Evolutionary conservation across 1,284 basidiomycete species (phyloP).

Genomic region (Golubevia sp.): DNA sequence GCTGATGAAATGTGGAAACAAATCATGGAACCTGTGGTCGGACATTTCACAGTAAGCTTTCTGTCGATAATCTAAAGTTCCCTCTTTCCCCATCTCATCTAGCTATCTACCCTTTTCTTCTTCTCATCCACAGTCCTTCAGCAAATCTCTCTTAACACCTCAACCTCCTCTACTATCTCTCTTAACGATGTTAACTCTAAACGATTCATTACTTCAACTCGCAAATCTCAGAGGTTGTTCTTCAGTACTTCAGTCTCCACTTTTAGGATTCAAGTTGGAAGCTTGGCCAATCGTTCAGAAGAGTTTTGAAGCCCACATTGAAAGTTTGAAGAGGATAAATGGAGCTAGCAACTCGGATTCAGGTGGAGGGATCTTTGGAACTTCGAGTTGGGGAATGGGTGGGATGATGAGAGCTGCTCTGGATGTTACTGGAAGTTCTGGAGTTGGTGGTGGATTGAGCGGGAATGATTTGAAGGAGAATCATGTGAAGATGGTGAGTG

Average conservation of each 20-base stretch:
- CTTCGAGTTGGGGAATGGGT: not conserved
- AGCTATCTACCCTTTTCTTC: not conserved
- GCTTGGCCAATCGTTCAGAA: constrained; percentile 39
- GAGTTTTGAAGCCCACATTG: constrained; percentile 35
- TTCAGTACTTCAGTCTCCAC: constrained; percentile 21
- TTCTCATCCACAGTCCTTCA: constrained; percentile 14
- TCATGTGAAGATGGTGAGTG: constrained; percentile 6
- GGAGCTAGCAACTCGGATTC: constrained; percentile 1
- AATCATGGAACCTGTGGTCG: constrained; percentile 47
- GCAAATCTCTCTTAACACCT: constrained; percentile 20
- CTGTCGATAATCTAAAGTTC: not conserved
- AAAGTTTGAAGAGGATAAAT: constrained; percentile 13
- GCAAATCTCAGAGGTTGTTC: constrained; percentile 18
- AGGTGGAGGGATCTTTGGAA: not conserved
- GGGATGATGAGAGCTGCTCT: not conserved
- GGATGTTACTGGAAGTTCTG: constrained; percentile 3
- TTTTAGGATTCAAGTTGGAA: constrained; percentile 42
- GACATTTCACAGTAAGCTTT: constrained; percentile 16
- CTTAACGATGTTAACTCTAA: constrained; percentile 29
- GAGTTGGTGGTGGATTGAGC: not conserved
- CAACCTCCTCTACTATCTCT: constrained; percentile 24
- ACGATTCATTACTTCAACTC: constrained; percentile 22
- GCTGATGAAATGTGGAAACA: constrained; percentile 51
- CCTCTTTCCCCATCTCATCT: not conserved
- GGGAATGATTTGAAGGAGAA: constrained; percentile 6